Conservation (phyloP, 345 rosid genomes). For the Gossypium anomalum region DNA sequence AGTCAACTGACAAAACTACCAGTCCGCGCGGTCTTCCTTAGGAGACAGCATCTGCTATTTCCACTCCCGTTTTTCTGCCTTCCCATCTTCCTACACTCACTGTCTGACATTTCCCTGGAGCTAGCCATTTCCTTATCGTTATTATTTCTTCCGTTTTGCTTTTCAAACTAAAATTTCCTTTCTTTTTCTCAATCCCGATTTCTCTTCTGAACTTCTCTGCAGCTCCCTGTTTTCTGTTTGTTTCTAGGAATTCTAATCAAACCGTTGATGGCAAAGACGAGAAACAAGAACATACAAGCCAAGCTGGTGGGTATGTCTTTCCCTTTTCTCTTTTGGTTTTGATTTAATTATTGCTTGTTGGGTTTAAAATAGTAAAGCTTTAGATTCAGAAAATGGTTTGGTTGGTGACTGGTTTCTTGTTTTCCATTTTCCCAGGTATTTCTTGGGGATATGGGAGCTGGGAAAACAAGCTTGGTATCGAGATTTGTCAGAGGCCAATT, state of each 20-base stretch:
- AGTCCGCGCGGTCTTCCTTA: slow-evolving; percentile 20
- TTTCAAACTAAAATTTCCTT: background rate
- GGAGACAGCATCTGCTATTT: background rate
- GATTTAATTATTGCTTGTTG: background rate
- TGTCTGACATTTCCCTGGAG: background rate
- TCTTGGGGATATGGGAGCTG: slow-evolving; percentile 82
- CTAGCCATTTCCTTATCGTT: slow-evolving; percentile 7
- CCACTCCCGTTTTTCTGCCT: background rate
- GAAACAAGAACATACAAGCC: slow-evolving; percentile 74
- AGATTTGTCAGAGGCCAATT: slow-evolving; percentile 78
- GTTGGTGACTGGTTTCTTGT: background rate
- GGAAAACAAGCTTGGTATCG: slow-evolving; percentile 70
- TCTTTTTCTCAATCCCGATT: background rate
- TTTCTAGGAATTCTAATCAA: slow-evolving; percentile 1
- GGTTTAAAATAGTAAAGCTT: background rate
- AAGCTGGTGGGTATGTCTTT: slow-evolving; percentile 84
- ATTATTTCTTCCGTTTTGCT: background rate
- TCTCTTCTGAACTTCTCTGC: background rate
- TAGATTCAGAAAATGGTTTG: background rate
- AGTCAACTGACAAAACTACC: slow-evolving; percentile 29
- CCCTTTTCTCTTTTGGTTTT: slow-evolving; percentile 18
- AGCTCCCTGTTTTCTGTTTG: background rate
- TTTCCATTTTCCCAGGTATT: slow-evolving; percentile 46
- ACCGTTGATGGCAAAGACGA: slow-evolving; percentile 40
- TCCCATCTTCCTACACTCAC: background rate